Evolutionary conservation across 805 yeast genomes (phyloP).

Genomic region (Candida koratica): DNA sequence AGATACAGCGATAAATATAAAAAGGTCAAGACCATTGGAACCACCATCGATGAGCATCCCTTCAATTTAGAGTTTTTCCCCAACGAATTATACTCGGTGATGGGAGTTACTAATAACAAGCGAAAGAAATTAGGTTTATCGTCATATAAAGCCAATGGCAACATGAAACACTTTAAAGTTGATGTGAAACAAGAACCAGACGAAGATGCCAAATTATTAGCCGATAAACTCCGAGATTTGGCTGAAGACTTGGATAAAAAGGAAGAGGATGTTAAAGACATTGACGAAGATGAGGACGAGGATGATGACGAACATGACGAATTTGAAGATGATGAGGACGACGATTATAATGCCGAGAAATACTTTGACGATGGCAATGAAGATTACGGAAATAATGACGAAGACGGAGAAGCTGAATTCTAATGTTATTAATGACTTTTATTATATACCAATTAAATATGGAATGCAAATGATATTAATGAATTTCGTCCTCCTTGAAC

Average conservation of each 20-base stretch:
- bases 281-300: conserved; percentile 40
- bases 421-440: conserved; percentile 20
- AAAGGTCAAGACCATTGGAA: conserved; percentile 64
- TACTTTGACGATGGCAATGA: conserved; percentile 70
- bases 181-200: conserved; percentile 21
- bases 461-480: conserved; percentile 39
- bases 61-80: conserved; percentile 71
- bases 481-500: conserved; percentile 66
- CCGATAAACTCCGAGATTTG: conserved; percentile 41
- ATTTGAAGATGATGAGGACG: conserved; percentile 70
- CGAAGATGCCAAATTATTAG: conserved; percentile 41
- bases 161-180: conserved; percentile 32
- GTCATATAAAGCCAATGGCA: conserved; percentile 37
- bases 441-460: conserved; percentile 18
- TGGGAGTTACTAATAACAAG: conserved; percentile 58
- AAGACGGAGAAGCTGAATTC: conserved; percentile 59
- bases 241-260: conserved; percentile 61
- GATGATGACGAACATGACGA: conserved; percentile 65
- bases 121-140: conserved; percentile 41
- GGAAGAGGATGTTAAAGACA: conserved; percentile 52
- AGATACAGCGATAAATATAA: conserved; percentile 80
- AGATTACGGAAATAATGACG: conserved; percentile 58
- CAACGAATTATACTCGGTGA: conserved; percentile 64
- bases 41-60: conserved; percentile 76
- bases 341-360: conserved; percentile 75